Percentiles rank a stretch among this genome's conserved stretches.
Conservation (phyloP, 1,284 basidiomycete species). For the Anthracocystis walkeri region DNA sequence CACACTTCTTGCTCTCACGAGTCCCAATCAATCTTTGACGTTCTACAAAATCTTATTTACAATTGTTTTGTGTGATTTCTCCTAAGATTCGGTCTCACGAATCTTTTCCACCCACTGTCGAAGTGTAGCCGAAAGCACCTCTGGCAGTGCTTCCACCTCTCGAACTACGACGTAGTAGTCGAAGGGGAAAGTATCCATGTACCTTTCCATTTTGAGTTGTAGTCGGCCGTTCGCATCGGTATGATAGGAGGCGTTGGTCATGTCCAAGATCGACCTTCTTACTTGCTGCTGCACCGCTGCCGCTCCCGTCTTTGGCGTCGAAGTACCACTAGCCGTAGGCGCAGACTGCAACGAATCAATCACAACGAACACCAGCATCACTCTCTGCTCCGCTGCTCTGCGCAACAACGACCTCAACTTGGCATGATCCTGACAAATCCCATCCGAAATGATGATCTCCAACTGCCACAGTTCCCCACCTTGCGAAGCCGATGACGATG, state of each 20-base stretch:
- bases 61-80: not conserved
- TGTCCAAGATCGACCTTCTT: constrained; percentile 87
- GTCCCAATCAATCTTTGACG: not conserved
- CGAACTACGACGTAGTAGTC: constrained; percentile 95
- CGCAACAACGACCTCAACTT: constrained; percentile 82
- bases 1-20: not conserved
- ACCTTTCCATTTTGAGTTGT: constrained; percentile 89
- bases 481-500: constrained; percentile 63
- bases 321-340: constrained; percentile 33
- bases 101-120: constrained; percentile 78
- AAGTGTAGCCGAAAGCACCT: constrained; percentile 89
- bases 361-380: constrained; percentile 97
- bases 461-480: constrained; percentile 92
- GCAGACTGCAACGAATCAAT: constrained; percentile 80
- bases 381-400: constrained; percentile 86
- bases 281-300: constrained; percentile 71
- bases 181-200: constrained; percentile 94
- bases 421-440: constrained; percentile 96
- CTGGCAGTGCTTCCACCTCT: constrained; percentile 90
- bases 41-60: constrained; percentile 6
- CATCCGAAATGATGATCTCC: constrained; percentile 98
- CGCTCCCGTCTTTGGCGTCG: constrained; percentile 8
- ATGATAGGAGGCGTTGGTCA: constrained; percentile 93
- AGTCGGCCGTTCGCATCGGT: constrained; percentile 77
- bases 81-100: constrained; percentile 49